These are phyloP conservation scores for Hirsutella rhossiliensis DNA, from an alignment of 2,329 filamentous ascomycete species.

Conservation along the genomic window DNA sequence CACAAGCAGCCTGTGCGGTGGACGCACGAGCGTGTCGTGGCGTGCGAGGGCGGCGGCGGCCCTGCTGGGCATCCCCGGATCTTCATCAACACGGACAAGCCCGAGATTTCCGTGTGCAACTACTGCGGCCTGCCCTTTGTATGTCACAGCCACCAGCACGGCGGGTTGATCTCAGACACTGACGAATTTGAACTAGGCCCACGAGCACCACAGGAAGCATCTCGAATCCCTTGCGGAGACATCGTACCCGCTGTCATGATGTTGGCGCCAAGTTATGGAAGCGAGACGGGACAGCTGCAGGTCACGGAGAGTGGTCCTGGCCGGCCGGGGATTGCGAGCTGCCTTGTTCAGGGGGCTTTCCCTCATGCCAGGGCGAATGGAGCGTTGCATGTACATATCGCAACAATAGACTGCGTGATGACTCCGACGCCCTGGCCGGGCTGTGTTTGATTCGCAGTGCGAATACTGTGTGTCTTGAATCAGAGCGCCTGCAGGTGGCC, in stretches of 20 bases:
- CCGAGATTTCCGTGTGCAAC: slow-evolving; percentile 77
- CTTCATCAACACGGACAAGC: slow-evolving; percentile 98
- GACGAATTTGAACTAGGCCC: slow-evolving; percentile 45
- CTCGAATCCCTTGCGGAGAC: slow-evolving; percentile 72
- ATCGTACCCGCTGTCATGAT: slow-evolving; percentile 62
- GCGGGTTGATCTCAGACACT: slow-evolving; percentile 1
- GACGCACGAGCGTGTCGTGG: slow-evolving; percentile 70
- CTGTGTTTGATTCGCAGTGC: too few species aligned
- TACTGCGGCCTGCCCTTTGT: slow-evolving; percentile 95
- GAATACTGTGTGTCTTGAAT: too few species aligned
- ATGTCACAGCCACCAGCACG: slow-evolving; percentile 25
- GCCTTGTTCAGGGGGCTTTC: too few species aligned
- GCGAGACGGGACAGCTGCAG: not conserved
- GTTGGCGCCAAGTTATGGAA: slow-evolving; percentile 7
- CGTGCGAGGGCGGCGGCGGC: slow-evolving; percentile 87
- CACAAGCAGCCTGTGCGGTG: slow-evolving; percentile 92
- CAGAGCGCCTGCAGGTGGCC: too few species aligned
- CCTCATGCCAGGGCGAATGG: not conserved
- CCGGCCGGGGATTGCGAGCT: not conserved
- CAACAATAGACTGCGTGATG: not conserved
- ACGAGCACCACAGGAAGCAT: slow-evolving; percentile 77
- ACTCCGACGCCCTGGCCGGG: not conserved
- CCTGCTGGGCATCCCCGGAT: slow-evolving; percentile 82
- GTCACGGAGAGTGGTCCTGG: not conserved
- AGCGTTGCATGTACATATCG: slow-evolving; percentile 3